These are phyloP conservation scores for Fusarium temperatum DNA, from an alignment of 2,329 filamentous ascomycete species.

Conservation along the genomic window DNA sequence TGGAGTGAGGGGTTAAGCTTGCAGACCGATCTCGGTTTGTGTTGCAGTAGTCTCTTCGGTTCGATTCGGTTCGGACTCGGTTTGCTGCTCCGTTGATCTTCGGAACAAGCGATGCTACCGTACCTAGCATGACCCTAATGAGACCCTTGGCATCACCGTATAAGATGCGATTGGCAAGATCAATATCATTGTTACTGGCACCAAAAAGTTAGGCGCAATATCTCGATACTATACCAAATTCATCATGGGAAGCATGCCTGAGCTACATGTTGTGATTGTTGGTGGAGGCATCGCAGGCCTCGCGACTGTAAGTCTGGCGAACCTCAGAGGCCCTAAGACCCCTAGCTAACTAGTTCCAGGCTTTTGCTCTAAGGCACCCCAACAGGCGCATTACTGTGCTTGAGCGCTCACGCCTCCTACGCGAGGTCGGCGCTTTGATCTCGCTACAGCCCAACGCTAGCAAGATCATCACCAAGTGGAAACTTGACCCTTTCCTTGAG, in stretches of 20 bases:
- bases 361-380: constrained; percentile 20
- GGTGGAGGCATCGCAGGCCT: constrained; percentile 35
- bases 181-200: background rate
- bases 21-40: background rate
- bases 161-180: constrained; percentile 7
- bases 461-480: constrained; percentile 34
- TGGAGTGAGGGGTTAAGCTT: background rate
- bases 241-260: constrained; percentile 31
- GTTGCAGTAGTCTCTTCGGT: background rate
- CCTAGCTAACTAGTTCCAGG: background rate
- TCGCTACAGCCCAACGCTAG: constrained; percentile 36
- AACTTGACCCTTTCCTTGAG: constrained; percentile 21
- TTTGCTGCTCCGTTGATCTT: background rate
- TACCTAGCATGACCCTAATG: background rate
- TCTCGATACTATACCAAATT: background rate
- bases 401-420: constrained; percentile 34
- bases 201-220: background rate
- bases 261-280: constrained; percentile 32
- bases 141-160: background rate
- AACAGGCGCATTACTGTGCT: constrained; percentile 33
- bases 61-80: constrained; percentile 25
- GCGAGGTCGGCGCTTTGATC: constrained; percentile 33
- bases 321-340: fast-evolving
- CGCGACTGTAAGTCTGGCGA: constrained; percentile 10
- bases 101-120: background rate